Evolutionary conservation across 805 yeast species (phyloP).

Genomic region (Lipomyces orientalis): DNA sequence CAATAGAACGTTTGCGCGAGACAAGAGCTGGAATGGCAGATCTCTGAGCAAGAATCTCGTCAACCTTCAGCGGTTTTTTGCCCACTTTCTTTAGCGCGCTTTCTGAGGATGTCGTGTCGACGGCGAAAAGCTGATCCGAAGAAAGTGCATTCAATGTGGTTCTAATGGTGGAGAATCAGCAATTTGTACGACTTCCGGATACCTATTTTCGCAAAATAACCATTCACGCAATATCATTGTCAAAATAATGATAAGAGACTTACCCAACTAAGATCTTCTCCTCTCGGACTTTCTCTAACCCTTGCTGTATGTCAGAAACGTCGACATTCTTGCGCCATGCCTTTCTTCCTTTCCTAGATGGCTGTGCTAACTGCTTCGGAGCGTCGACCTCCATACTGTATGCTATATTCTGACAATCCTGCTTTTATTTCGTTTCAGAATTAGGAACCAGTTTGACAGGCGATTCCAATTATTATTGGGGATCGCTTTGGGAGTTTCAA

Average conservation of each 20-base stretch:
- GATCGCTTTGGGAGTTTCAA: too few species aligned
- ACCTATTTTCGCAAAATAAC: background rate
- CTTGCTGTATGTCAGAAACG: slow-evolving; percentile 74
- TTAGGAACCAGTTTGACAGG: too few species aligned
- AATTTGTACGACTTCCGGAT: background rate
- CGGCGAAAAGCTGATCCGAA: slow-evolving; percentile 30
- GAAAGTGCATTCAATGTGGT: slow-evolving; percentile 18
- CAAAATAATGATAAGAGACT: slow-evolving; percentile 42
- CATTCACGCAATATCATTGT: background rate
- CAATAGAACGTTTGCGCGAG: slow-evolving; percentile 44
- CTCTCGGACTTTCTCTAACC: slow-evolving; percentile 72
- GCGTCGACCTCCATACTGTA: slow-evolving; percentile 1
- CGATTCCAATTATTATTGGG: background rate
- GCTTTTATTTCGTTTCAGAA: background rate
- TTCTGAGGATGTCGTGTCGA: slow-evolving; percentile 23
- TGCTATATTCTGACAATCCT: background rate
- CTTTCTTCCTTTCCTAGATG: slow-evolving; percentile 89
- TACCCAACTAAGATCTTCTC: slow-evolving; percentile 51
- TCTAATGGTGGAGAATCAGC: slow-evolving; percentile 2
- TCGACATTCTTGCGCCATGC: slow-evolving; percentile 95
- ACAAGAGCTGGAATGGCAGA: slow-evolving; percentile 77
- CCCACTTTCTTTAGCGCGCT: slow-evolving; percentile 16
- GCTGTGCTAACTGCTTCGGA: slow-evolving; percentile 51
- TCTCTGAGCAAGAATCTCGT: slow-evolving; percentile 73
- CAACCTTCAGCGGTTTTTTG: slow-evolving; percentile 53